phyloP scores from a whole-genome alignment of 2,329 filamentous ascomycete genomes.

The Clarireedia hainanense region DNA sequence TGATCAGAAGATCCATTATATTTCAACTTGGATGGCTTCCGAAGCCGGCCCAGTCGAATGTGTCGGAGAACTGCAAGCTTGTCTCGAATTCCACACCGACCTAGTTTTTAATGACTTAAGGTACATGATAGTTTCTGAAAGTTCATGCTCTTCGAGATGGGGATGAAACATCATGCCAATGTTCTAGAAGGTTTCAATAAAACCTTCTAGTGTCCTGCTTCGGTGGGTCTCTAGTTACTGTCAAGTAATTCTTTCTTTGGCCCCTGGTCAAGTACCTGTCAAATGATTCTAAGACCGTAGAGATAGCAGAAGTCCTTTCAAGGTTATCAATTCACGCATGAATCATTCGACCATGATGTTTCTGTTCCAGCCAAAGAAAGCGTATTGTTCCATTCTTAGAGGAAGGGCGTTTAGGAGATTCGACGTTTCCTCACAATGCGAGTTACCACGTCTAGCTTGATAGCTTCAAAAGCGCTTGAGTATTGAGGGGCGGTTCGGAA shows the following conservation, averaged over 20 bases:
- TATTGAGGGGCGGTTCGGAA: no score
- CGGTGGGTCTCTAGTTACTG: neutral
- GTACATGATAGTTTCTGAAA: neutral
- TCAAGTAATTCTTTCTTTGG: neutral
- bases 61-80: no score
- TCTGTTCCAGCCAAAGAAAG: neutral
- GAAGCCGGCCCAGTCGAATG: no score
- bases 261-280: neutral
- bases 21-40: no score
- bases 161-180: slow-evolving; percentile 4
- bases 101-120: neutral
- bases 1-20: no score
- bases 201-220: slow-evolving; percentile 5
- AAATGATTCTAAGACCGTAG: neutral
- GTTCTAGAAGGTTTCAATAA: slow-evolving; percentile 8
- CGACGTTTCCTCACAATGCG: no score
- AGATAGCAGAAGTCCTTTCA: neutral
- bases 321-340: neutral
- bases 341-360: neutral
- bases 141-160: neutral
- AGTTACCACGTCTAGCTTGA: neutral
- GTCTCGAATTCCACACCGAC: neutral
- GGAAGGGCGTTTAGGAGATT: neutral
- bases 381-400: neutral
- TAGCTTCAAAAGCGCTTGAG: neutral